A percentile compares a stretch with the other conserved stretches of the same genome.
Conservation (phyloP, 2,329 filamentous ascomycete genomes). For the Chrysoporthe austroafricana region DNA sequence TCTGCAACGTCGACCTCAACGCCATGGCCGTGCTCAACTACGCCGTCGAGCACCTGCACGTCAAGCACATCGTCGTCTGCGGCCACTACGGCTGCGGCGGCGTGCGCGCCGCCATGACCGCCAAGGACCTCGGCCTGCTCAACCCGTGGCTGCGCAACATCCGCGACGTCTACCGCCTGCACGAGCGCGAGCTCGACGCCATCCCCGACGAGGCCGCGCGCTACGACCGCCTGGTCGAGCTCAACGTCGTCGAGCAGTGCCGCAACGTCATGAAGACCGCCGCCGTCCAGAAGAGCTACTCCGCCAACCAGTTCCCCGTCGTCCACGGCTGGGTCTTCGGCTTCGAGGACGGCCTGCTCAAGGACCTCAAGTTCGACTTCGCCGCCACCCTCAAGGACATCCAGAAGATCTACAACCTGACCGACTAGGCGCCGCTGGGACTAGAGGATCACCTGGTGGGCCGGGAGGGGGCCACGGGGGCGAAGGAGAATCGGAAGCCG, state of each 20-base stretch:
- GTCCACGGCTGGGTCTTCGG: constrained; percentile 78
- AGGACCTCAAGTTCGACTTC: constrained; percentile 62
- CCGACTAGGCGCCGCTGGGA: constrained; percentile 22
- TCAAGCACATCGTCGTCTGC: constrained; percentile 81
- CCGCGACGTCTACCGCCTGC: constrained; percentile 72
- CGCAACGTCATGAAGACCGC: constrained; percentile 80
- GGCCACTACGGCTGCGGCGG: constrained; percentile 80
- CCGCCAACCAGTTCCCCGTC: constrained; percentile 65
- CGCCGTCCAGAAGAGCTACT: constrained; percentile 73
- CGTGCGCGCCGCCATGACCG: constrained; percentile 74
- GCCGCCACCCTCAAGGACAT: constrained; percentile 54
- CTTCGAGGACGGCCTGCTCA: constrained; percentile 68
- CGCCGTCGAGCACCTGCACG: constrained; percentile 77
- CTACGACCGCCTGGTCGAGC: constrained; percentile 75
- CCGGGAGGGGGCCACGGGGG: not conserved
- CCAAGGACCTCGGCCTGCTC: constrained; percentile 70
- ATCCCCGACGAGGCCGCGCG: constrained; percentile 62
- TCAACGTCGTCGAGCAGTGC: constrained; percentile 81
- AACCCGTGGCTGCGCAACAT: constrained; percentile 79
- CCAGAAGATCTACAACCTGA: constrained; percentile 65
- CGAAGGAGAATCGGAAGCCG: no score
- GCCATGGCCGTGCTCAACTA: constrained; percentile 84
- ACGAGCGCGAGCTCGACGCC: constrained; percentile 71
- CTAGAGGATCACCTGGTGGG: not conserved
- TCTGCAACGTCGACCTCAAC: constrained; percentile 79